Base-by-base conservation (phyloP, 805 yeast genomes). In the Saccharomycopsis fibuligera region DNA sequence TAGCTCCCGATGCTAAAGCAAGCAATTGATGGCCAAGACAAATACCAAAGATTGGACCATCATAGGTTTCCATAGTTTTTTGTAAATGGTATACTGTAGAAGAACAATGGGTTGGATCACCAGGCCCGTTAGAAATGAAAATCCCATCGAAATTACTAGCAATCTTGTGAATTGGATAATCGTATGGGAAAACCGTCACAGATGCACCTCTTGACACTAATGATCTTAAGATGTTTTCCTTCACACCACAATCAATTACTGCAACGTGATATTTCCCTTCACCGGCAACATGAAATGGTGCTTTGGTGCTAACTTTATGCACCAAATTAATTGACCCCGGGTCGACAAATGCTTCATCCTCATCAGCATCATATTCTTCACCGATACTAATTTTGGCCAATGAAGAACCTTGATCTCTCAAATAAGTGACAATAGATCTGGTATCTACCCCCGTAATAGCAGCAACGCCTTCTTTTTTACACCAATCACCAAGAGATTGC, bases 401-500 rank as follows among this genome's bases (percentile, higher is more conserved):
- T 33, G 96, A 86, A 10, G 97, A 89, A 57, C 99, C 99, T 66
- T 83, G 87, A 65, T 93, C 99, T 72, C 99, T 86, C 68, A 93
- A 78, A 62, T 83, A 87, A 40, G 91, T 78, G 49, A 93, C 98
- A 56, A 93, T 77, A 49, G 90, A 86, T 73, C 99, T 86, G 56
- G 99, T 93, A 67, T 93, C 99, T 41, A 93, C 96, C 54, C 97
- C 99, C 38, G 96, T 80, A 60, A 93, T 85, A 41, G 96, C 95
- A 49, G 98, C 95, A 48, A 95, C 93, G 38, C 96, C 96, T 59
- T 89, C 95, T 63, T 96, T 82, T 68, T 86, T 79, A 72, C 99
- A 93, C 99, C 98, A 93, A 59, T 86, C 86, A 52, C 87, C 85
- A 50, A 93, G 75, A 17, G 95, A 83, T 71, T 93, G 98, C 30